phyloP scores from a whole-genome alignment of 1,284 basidiomycete species.

The Cutaneotrichosporon cavernicola region DNA sequence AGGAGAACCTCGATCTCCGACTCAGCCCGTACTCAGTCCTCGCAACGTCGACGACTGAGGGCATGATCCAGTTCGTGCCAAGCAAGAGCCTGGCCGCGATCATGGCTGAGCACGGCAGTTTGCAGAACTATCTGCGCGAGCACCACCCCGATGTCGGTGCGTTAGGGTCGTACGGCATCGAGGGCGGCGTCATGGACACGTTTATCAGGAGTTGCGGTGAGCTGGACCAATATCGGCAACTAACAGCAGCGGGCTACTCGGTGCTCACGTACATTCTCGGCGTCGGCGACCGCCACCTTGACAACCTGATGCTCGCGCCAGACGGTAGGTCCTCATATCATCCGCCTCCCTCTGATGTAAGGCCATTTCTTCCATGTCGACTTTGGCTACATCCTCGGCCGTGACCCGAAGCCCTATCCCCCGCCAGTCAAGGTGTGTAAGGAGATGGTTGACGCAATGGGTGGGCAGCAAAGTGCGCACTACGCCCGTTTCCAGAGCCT shows the following conservation, averaged over 20 bases:
- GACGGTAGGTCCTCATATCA: slow-evolving; percentile 64
- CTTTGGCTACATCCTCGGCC: slow-evolving; percentile 96
- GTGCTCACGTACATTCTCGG: slow-evolving; percentile 96
- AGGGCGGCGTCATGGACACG: slow-evolving; percentile 88
- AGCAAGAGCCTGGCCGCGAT: slow-evolving; percentile 94
- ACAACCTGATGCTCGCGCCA: slow-evolving; percentile 88
- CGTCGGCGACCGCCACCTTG: slow-evolving; percentile 94
- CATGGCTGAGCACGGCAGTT: slow-evolving; percentile 84
- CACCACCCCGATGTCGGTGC: slow-evolving; percentile 88
- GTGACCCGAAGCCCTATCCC: slow-evolving; percentile 96
- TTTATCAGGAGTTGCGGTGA: slow-evolving; percentile 95
- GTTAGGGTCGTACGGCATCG: slow-evolving; percentile 87
- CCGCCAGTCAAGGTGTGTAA: slow-evolving; percentile 98
- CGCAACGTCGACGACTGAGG: slow-evolving; percentile 86
- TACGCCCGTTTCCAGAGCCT: slow-evolving; percentile 93
- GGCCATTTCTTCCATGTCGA: slow-evolving; percentile 92
- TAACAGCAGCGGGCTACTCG: slow-evolving; percentile 82
- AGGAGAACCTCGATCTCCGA: slow-evolving; percentile 93
- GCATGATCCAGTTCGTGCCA: slow-evolving; percentile 94
- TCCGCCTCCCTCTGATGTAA: slow-evolving; percentile 33
- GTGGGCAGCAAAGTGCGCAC: slow-evolving; percentile 85
- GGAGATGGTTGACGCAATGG: slow-evolving; percentile 99
- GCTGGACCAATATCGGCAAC: slow-evolving; percentile 39
- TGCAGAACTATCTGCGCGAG: slow-evolving; percentile 83
- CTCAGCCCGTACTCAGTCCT: slow-evolving; percentile 91